Conservation (phyloP, 495 filamentous ascomycete species). For the Hypoxylon subgilvum region DNA sequence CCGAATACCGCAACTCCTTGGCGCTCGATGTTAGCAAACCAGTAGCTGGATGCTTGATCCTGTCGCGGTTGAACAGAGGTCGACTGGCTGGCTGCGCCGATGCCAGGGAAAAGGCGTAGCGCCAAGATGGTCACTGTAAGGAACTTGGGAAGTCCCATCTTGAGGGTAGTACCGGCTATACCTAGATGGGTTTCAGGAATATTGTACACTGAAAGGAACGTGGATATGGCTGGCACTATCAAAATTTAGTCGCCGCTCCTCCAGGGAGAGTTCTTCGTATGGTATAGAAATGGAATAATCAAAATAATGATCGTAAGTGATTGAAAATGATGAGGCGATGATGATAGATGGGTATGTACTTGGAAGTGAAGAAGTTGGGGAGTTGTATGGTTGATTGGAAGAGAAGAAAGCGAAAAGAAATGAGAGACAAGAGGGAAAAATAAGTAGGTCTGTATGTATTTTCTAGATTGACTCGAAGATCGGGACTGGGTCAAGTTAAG, state of each 20-base stretch:
- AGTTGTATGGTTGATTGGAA: neutral
- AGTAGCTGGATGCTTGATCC: constrained; percentile 60
- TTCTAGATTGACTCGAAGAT: constrained; percentile 4
- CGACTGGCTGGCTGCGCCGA: constrained; percentile 40
- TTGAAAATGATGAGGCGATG: neutral
- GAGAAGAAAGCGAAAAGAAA: neutral
- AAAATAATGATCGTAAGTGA: constrained; percentile 1
- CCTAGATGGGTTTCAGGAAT: constrained; percentile 28
- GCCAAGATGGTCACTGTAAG: constrained; percentile 46
- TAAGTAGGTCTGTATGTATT: neutral
- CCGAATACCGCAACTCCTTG: constrained; percentile 71
- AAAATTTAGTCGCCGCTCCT: constrained; percentile 20
- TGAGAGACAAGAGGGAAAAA: neutral
- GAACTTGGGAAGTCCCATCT: constrained; percentile 51
- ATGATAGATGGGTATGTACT: constrained; percentile 15
- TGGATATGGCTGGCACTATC: constrained; percentile 14
- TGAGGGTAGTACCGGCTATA: constrained; percentile 51
- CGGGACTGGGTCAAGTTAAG: neutral
- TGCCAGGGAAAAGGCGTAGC: constrained; percentile 44
- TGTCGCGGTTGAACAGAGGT: constrained; percentile 30
- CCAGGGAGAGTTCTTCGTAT: constrained; percentile 1
- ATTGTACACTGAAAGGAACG: constrained; percentile 17
- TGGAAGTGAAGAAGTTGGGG: neutral
- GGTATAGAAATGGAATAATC: neutral
- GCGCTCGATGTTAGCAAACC: constrained; percentile 74